A percentile compares a stretch with the other conserved stretches of the same genome.
phyloP scores from a whole-genome alignment of 768 basidiomycete species.

The Steccherinum ochraceum region DNA sequence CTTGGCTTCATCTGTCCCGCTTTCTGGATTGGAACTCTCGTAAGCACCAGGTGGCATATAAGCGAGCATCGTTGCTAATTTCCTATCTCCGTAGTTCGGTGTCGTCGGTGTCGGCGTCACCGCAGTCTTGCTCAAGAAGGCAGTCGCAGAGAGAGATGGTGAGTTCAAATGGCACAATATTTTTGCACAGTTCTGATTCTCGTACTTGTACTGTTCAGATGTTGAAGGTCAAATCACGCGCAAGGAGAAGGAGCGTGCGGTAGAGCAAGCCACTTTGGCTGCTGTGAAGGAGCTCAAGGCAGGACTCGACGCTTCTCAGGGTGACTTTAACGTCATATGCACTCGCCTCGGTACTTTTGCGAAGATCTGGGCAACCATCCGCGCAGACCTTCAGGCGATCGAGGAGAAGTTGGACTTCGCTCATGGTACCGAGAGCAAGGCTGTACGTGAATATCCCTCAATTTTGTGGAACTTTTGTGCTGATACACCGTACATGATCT shows the following conservation, averaged over 20 bases:
- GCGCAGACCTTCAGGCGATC: neutral
- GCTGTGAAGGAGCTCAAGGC: conserved; percentile 1
- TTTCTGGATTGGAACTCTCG: neutral
- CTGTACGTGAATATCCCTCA: neutral
- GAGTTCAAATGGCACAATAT: no score
- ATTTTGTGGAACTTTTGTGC: no score
- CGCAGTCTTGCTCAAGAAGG: neutral
- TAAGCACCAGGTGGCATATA: no score
- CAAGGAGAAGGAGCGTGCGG: neutral
- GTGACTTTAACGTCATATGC: neutral
- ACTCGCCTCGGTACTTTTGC: neutral
- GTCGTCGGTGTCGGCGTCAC: neutral
- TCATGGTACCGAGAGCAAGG: neutral
- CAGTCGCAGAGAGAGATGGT: neutral
- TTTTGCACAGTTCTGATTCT: no score
- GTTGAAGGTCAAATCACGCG: neutral
- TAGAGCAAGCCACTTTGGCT: neutral
- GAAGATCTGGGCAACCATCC: neutral
- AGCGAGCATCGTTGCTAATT: no score
- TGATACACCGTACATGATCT: no score
- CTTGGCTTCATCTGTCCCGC: neutral
- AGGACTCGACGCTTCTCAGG: neutral
- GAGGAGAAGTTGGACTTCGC: neutral
- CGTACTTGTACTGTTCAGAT: no score
- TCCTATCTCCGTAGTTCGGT: neutral